Evolutionary conservation across 2,329 filamentous ascomycete genomes (phyloP).

Genomic region (Nigrospora oryzae): DNA sequence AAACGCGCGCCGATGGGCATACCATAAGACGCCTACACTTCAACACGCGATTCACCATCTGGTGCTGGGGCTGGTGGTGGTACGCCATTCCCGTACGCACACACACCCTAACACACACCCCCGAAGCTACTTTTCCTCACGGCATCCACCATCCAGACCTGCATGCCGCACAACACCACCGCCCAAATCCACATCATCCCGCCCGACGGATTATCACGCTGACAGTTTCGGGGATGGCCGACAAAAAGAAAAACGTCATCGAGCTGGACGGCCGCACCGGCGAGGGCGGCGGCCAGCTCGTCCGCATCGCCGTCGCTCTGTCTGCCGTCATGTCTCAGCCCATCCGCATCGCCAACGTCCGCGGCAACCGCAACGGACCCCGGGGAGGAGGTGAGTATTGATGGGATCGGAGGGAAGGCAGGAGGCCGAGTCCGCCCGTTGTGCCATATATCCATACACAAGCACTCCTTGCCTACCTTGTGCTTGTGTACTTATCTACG

Average conservation of each 20-base stretch:
- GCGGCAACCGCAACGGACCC: slow-evolving; percentile 39
- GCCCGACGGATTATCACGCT: background rate
- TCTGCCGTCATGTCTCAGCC: slow-evolving; percentile 46
- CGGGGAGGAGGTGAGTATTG: slow-evolving; percentile 19
- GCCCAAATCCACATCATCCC: background rate
- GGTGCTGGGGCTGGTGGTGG: background rate
- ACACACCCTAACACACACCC: background rate
- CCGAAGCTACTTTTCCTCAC: background rate
- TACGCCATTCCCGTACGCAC: background rate
- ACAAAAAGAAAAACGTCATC: slow-evolving; percentile 15
- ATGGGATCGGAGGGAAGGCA: too few species aligned
- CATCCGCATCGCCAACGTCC: slow-evolving; percentile 43
- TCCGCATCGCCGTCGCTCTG: slow-evolving; percentile 46
- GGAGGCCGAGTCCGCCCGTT: too few species aligned
- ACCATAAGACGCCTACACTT: background rate
- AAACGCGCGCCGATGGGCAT: background rate
- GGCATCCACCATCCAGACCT: background rate
- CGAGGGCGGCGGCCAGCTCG: slow-evolving; percentile 54
- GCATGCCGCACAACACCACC: background rate
- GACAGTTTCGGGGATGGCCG: background rate
- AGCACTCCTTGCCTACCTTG: background rate
- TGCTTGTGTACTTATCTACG: too few species aligned
- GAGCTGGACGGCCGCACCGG: slow-evolving; percentile 48
- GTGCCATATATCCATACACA: background rate
- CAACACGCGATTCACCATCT: background rate